Evolutionary conservation across 2,329 filamentous ascomycete species (phyloP), one percentile per base, ranked within the genome.

Genomic region (Ophiostoma montium): DNA sequence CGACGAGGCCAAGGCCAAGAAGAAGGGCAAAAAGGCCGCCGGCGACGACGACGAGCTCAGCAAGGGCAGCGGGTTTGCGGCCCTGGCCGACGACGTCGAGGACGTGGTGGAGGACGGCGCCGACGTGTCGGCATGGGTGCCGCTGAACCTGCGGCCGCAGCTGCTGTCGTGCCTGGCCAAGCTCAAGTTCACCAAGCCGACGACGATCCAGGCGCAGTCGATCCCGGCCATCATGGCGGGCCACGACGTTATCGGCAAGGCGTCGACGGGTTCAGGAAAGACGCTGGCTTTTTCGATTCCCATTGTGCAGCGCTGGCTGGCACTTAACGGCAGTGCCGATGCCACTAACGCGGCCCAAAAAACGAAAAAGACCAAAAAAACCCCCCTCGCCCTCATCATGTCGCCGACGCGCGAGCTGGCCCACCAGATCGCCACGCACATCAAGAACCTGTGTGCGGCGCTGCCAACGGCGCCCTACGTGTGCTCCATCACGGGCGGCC

Each of bases 281-380:
- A 98, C 92, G 0, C 70, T 98, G 41, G 90, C 92, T 0, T 98
- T 95, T 63, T 87, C 84, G 1, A 88, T 98, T 54, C 92, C 92
- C 0, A 92, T 98, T 50, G 70, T 96, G 10, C 89, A 98, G 63
- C 74, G 76, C 49, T 95, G 83, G 71, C 66, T 98, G 11, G 59
- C 66, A 19, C n/a, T 27, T 35, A 38, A 50, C 43, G 43, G 35
- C 39, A 32, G 32, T 21, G 48, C 60, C 62, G 45, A 64, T 68
- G 21, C 47, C 2, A 27, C 18, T 12, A 41, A 44, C n/a, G n/a
- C n/a, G n/a, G n/a, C n/a, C n/a, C n/a, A n/a, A n/a, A n/a, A n/a
- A n/a, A n/a, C n/a, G 23, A 18, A 31, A 65, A 68, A 27, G 59
- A 67, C 3, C 58, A 63, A 16, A 58, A 60, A 7, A 55, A 60